phyloP scores from a whole-genome alignment of 306 rosid genomes.

The Trifolium pratense region DNA sequence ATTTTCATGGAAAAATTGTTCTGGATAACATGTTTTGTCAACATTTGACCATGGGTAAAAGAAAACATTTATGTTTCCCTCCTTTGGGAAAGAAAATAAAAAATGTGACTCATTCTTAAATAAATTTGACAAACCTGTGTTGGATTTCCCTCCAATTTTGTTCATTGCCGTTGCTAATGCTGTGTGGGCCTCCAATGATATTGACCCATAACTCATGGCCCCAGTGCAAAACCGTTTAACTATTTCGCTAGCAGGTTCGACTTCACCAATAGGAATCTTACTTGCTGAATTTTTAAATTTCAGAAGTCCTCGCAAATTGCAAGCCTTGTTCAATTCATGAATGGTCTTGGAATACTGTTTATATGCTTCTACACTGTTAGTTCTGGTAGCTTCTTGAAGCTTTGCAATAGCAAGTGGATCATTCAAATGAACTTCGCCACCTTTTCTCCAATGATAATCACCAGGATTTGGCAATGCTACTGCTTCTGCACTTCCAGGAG shows the following conservation, averaged over 20 bases:
- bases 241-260: slow-evolving; percentile 91
- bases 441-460: slow-evolving; percentile 98
- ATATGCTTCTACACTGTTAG: slow-evolving; percentile 85
- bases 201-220: slow-evolving; percentile 99
- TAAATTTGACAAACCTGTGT: slow-evolving; percentile 71
- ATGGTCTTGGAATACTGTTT: slow-evolving; percentile 86
- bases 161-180: slow-evolving; percentile 94
- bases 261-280: slow-evolving; percentile 83
- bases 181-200: slow-evolving; percentile 95
- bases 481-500: slow-evolving; percentile 95
- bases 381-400: slow-evolving; percentile 97
- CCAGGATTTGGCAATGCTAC: slow-evolving; percentile 96
- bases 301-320: slow-evolving; percentile 91
- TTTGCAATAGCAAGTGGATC: slow-evolving; percentile 95
- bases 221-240: slow-evolving; percentile 98
- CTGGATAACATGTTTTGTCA: background rate
- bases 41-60: slow-evolving; percentile 1
- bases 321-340: slow-evolving; percentile 86
- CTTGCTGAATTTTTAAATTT: slow-evolving; percentile 67
- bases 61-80: background rate
- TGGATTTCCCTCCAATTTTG: slow-evolving; percentile 93
- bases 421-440: slow-evolving; percentile 94
- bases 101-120: slow-evolving; percentile 19
- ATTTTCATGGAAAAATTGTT: slow-evolving; percentile 2
- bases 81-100: slow-evolving; percentile 13